phyloP scores from a whole-genome alignment of 306 rosid species.

The Vicia villosa region DNA sequence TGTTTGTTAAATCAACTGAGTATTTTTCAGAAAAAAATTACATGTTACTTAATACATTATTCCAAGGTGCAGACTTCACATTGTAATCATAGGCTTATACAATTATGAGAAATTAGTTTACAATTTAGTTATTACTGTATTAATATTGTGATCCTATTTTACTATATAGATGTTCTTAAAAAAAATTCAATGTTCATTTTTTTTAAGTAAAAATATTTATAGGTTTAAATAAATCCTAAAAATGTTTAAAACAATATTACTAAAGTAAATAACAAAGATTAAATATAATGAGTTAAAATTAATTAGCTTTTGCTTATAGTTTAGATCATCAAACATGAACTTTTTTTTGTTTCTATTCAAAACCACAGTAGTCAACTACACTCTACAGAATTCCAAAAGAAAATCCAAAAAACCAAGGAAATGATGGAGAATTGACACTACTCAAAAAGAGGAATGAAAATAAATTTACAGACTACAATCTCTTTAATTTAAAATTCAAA shows the following conservation, averaged over 20 bases:
- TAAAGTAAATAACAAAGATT: not conserved
- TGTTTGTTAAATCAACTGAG: no score
- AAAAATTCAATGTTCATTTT: no score
- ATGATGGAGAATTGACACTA: not conserved
- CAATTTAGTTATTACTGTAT: no score
- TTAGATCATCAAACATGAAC: not conserved
- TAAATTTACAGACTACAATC: constrained; percentile 35
- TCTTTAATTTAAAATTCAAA: constrained; percentile 44
- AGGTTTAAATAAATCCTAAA: not conserved
- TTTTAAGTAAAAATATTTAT: no score
- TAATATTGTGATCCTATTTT: no score
- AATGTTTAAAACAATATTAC: not conserved
- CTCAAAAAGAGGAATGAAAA: not conserved
- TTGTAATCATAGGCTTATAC: no score
- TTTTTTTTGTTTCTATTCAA: not conserved
- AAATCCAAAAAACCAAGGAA: no score
- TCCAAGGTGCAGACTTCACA: no score
- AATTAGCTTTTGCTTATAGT: not conserved
- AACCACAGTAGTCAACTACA: not conserved
- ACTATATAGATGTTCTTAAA: no score
- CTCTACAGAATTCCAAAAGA: not conserved
- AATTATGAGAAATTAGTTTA: no score
- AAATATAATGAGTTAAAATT: not conserved
- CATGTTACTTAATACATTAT: no score
- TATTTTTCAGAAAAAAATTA: no score